A percentile compares a stretch with the other conserved stretches of the same genome.
These are phyloP conservation scores for Crithidia brevicula DNA, from an alignment of 208 protist genomes.

Conservation along the genomic window DNA sequence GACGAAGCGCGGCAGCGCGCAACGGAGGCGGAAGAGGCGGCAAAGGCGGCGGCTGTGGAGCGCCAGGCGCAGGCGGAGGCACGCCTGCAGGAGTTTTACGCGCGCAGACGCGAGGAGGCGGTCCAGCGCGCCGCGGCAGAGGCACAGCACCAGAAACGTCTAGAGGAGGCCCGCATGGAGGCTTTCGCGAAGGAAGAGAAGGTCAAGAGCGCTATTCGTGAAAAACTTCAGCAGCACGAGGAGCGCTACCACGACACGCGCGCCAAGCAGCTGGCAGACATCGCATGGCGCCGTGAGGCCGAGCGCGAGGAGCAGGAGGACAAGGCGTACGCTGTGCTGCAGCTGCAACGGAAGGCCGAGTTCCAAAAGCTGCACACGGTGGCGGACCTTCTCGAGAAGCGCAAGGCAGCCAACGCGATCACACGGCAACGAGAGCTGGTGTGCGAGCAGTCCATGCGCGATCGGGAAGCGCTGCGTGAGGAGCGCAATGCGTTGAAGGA, in stretches of 20 bases:
- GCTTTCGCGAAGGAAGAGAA: constrained; percentile 39
- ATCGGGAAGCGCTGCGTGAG: constrained; percentile 43
- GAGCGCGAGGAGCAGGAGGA: constrained; percentile 64
- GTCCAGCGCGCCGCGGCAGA: constrained; percentile 36
- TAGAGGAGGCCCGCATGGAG: constrained; percentile 38
- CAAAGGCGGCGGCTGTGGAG: constrained; percentile 48
- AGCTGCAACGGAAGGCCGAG: constrained; percentile 69
- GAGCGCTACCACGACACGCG: constrained; percentile 38
- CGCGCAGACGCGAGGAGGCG: constrained; percentile 44
- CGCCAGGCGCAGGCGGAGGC: constrained; percentile 62
- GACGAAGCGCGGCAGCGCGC: constrained; percentile 55
- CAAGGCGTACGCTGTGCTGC: constrained; percentile 63
- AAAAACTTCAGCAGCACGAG: constrained; percentile 48
- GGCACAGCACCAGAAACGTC: constrained; percentile 42
- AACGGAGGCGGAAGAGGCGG: constrained; percentile 49
- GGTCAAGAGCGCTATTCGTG: constrained; percentile 30
- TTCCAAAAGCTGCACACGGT: constrained; percentile 77
- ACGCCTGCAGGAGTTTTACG: constrained; percentile 52
- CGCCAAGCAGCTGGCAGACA: constrained; percentile 30
- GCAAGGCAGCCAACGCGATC: constrained; percentile 49
- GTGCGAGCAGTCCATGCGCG: constrained; percentile 45
- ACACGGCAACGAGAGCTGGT: constrained; percentile 55
- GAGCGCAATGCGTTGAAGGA: constrained; percentile 38
- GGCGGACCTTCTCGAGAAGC: constrained; percentile 67
- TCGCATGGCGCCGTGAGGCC: constrained; percentile 49